phyloP scores from a whole-genome alignment of 768 basidiomycete genomes.

The Mycena vulgaris region DNA sequence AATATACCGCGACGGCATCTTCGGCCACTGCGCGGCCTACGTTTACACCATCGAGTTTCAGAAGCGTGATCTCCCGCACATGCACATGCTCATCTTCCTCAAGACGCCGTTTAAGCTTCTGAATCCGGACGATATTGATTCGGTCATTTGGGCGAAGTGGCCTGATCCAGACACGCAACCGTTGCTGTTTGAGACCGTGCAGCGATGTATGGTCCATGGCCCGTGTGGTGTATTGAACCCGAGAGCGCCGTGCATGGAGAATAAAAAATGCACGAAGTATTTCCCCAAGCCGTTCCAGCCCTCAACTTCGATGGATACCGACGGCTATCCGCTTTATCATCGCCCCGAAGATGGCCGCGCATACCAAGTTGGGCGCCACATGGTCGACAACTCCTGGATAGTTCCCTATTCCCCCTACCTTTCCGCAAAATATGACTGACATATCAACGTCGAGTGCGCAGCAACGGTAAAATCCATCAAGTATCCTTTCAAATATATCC shows the following conservation, averaged over 20 bases:
- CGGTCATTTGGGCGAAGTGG: background rate
- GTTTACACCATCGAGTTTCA: constrained; percentile 10
- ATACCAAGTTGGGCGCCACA: background rate
- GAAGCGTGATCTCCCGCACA: background rate
- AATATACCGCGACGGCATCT: background rate
- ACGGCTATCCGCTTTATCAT: background rate
- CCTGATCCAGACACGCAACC: background rate
- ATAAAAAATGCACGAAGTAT: background rate
- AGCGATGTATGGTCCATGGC: background rate
- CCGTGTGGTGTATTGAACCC: background rate
- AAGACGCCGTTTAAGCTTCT: background rate
- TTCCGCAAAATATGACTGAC: background rate
- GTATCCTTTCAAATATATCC: background rate
- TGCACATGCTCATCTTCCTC: background rate
- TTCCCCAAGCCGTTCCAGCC: constrained; percentile 1
- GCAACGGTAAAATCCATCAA: background rate
- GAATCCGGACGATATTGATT: background rate
- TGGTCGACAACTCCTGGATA: constrained; percentile 10
- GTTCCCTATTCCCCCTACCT: background rate
- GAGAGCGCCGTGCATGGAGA: background rate
- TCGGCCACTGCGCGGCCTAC: background rate
- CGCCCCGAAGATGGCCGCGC: background rate
- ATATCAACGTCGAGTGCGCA: constrained; percentile 5
- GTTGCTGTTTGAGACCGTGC: background rate
- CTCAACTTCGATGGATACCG: background rate